Base-by-base conservation (phyloP, 2,329 filamentous ascomycete genomes). In the Cadophora sp. region DNA sequence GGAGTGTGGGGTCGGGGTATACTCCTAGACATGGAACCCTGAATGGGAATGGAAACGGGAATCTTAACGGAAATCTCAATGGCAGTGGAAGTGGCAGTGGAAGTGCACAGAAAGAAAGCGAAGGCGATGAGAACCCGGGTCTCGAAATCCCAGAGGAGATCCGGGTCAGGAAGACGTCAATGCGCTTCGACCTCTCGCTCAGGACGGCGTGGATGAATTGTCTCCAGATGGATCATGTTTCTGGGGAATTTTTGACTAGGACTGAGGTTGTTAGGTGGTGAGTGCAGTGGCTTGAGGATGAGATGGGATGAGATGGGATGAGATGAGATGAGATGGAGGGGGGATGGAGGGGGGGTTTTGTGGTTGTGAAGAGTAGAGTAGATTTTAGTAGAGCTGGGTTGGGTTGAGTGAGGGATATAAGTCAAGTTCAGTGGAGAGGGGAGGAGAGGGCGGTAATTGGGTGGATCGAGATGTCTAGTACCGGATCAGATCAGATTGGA, bases 161-260 rank as follows among this genome's bases (percentile, higher is more conserved):
- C 50, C 61, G 70, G 7, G 68, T 72, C 14, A 64, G 68, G n/a
- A 67, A 68, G 30, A 63, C 66, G 14, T 51, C 48, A 48, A 70
- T 72, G 67, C 60, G 69, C 8, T 72, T 72, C 43, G 66, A 72
- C 66, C 60, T 72, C 22, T 14, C 66, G n/a, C 58, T 61, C 50
- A 59, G 66, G n/a, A 68, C 64, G 30, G 68, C 69, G 4, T 58
- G 64, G 59, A 65, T 72, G 58, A 59, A 33, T 36, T 70, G 68
- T 59, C 33, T 65, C 45, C 68, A 70, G 59, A 68, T 69, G 65
- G 70, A 72, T 64, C 39, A 67, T 56, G 55, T 66, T 50, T 67
- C 59, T 9, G 59, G 66, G 8, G 30, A 39, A 27, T 63, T 51
- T 22, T 45, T 67, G 24, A 55, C 58, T 27, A 67, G 58, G 55